phyloP scores from a whole-genome alignment of 768 basidiomycete genomes.

The Boletus subcaerulescens region DNA sequence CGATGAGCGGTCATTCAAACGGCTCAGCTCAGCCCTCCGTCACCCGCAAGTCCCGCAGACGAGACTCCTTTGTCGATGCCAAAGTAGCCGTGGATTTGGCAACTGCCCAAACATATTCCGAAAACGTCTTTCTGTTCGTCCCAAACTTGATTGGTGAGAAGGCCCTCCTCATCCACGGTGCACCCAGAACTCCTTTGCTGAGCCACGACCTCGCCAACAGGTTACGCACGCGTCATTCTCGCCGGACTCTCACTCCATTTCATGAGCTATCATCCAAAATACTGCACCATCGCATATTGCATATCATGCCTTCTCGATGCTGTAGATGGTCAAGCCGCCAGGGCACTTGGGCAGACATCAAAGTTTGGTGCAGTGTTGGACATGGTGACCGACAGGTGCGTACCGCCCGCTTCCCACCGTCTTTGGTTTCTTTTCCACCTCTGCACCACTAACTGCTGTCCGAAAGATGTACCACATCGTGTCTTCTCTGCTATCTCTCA shows the following conservation, averaged over 20 bases:
- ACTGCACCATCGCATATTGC: slow-evolving; percentile 85
- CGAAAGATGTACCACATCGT: slow-evolving; percentile 91
- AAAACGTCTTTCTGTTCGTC: slow-evolving; percentile 96
- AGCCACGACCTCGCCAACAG: slow-evolving; percentile 37
- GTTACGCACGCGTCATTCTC: slow-evolving; percentile 87
- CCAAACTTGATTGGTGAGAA: slow-evolving; percentile 91
- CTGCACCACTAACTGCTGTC: neutral
- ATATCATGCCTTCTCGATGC: slow-evolving; percentile 93
- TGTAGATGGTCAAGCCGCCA: slow-evolving; percentile 90
- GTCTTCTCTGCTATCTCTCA: slow-evolving; percentile 90
- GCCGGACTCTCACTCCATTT: slow-evolving; percentile 86
- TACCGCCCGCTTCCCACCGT: neutral
- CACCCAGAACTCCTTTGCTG: neutral
- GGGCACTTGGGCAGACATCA: slow-evolving; percentile 84
- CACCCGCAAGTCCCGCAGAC: slow-evolving; percentile 38
- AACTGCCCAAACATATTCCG: slow-evolving; percentile 80
- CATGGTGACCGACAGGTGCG: slow-evolving; percentile 98
- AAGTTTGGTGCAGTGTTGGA: slow-evolving; percentile 98
- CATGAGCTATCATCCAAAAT: slow-evolving; percentile 94
- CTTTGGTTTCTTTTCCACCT: neutral
- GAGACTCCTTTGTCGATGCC: slow-evolving; percentile 69
- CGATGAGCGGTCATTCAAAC: slow-evolving; percentile 26
- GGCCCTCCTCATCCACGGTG: neutral
- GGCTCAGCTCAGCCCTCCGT: slow-evolving; percentile 32
- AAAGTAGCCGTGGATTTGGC: slow-evolving; percentile 86